phyloP scores from a whole-genome alignment of 352 stramenopile species.

The Phytopythium cucurbitacearum region DNA sequence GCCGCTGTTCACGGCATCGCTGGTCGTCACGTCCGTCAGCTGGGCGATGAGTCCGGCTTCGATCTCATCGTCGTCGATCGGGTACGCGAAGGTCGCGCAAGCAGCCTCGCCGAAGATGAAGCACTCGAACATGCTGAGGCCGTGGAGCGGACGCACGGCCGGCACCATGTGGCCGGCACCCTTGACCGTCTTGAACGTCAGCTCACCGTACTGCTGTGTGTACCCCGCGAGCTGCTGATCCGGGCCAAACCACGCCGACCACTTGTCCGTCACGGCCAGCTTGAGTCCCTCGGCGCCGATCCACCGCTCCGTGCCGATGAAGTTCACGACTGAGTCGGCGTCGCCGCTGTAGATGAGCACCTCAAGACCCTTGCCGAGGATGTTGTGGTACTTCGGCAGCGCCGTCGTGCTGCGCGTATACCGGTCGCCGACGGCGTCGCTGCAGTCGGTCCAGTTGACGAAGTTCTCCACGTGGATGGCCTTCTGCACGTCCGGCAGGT shows the following conservation, averaged over 20 bases:
- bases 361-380: slow-evolving; percentile 42
- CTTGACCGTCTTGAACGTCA: slow-evolving; percentile 91
- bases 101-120: slow-evolving; percentile 66
- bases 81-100: slow-evolving; percentile 61
- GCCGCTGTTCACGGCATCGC: neutral
- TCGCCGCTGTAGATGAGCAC: slow-evolving; percentile 76
- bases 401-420: slow-evolving; percentile 60
- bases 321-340: slow-evolving; percentile 79
- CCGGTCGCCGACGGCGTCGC: slow-evolving; percentile 40
- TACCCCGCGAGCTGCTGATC: slow-evolving; percentile 86
- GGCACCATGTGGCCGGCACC: slow-evolving; percentile 90
- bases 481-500: slow-evolving; percentile 48
- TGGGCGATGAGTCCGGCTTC: slow-evolving; percentile 23
- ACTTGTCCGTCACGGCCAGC: slow-evolving; percentile 55
- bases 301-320: slow-evolving; percentile 87
- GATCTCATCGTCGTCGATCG: slow-evolving; percentile 61
- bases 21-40: slow-evolving; percentile 4
- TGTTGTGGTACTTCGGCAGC: slow-evolving; percentile 65
- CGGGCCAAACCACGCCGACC: slow-evolving; percentile 67
- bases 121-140: slow-evolving; percentile 77
- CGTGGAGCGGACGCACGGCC: slow-evolving; percentile 63
- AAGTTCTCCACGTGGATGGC: slow-evolving; percentile 45
- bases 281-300: slow-evolving; percentile 70
- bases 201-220: slow-evolving; percentile 77
- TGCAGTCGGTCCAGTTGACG: slow-evolving; percentile 64